Evolutionary conservation across 2,329 filamentous ascomycete species (phyloP), one percentile per base, ranked within the genome.

Genomic region (Ophiostoma triangulosporum): DNA sequence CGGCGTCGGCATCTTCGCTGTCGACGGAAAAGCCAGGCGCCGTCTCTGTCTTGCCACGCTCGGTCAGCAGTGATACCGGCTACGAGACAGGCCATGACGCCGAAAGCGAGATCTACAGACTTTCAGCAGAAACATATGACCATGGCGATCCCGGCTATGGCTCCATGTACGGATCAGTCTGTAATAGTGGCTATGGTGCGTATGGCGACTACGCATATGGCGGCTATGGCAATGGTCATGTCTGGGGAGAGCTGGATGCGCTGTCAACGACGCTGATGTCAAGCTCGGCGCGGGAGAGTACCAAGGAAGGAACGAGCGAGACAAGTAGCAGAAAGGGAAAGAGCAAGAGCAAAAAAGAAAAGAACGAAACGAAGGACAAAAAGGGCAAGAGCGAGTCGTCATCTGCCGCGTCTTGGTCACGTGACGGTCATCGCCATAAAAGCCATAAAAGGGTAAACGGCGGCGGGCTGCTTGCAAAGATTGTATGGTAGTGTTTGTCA

Each of bases 11-110:
- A 11, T 38, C 17, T 1, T 26, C 43, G 9, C 6, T 24, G 11
- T 15, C 24, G 12, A 46, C 24, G 15, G 3, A 26, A 7, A 17
- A 45, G 29, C 29, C 50, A 45, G 35, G 9, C 11, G 5, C 50
- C 5, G 27, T 15, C 20, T 22, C 50, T 4, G 14, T 15, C 14
- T 46, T 11, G 17, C 32, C 50, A 9, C 36, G 40, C 46, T 52
- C 54, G 26, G 45, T 36, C 29, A 48, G 54, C 38, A 48, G 54
- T 31, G 51, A 54, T 35, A 56, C 54, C 12, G 51, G 51, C 15
- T 56, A 56, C 31, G 54, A 48, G 29, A 56, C 51, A 8, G 54
- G 48, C 27, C 26, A 48, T 22, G 51, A 57, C 32, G 24, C 38
- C 12, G 38, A 38, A 35, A 29, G 29, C 7, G 26, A 27, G 17